Base-by-base conservation (phyloP, 2,329 filamentous ascomycete genomes). In the Paraphoma chrysanthemicola region DNA sequence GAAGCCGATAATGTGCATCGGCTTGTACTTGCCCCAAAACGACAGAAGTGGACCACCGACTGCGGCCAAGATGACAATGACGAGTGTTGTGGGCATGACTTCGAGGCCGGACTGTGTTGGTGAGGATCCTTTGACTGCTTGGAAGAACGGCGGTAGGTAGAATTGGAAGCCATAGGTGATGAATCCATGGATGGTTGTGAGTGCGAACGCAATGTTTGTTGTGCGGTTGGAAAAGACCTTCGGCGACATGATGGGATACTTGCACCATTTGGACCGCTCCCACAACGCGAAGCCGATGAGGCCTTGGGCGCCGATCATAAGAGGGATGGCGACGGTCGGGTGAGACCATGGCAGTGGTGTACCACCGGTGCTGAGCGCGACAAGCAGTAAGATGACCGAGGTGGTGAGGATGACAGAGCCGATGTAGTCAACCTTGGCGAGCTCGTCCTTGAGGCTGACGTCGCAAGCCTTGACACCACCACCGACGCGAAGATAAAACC, bases 161-260 rank as follows among this genome's bases (percentile, higher is more conserved):
- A 69, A 71, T 28, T 67, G 61, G 38, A 72, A 60, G 12, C 70
- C 63, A 38, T 72, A 71, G 0, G 63, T 64, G 17, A 73, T 52
- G 48, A 73, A 68, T 16, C 66, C 66, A 28, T 70, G 66, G 23
- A 78, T 72, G 1, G 75, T 57, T 3, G 67, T 72, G 6, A 75
- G 61, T 12, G 59, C 63, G 56, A 79, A 80, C 44, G 72, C 69
- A 28, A 74, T 67, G 29, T 64, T 58, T 1, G 70, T 66, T 62
- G 80, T 82, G 3, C 78, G 72, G 62, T 80, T 81, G 1, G 61
- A 68, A 65, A 85, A 83, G 30, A 85, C 71, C 18, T 70, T 66
- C 0, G 71, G 69, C 1, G 81, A 80, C 59, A 84, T 78, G 16
- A 78, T 75, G 0, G 71, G 72, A 42, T 72, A 36, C 6, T 54